phyloP scores from a whole-genome alignment of 768 basidiomycete species.

The Daedaleopsis sinensis region DNA sequence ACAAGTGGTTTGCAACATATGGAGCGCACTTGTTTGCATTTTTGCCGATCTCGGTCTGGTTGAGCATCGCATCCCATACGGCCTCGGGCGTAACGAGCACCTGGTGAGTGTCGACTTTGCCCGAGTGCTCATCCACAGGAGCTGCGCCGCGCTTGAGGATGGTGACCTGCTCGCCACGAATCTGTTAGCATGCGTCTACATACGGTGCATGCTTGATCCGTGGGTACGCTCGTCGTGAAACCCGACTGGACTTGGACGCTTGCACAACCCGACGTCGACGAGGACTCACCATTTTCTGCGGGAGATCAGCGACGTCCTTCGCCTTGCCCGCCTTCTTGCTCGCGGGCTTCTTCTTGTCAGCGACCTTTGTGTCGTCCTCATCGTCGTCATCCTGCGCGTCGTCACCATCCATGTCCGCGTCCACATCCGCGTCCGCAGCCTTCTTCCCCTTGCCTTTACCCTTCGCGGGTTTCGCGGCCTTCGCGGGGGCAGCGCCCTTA shows the following conservation, averaged over 20 bases:
- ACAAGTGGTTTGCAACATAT: background rate
- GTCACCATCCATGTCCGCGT: constrained; percentile 21
- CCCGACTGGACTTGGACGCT: no score
- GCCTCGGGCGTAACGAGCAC: constrained; percentile 46
- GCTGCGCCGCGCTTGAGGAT: constrained; percentile 57
- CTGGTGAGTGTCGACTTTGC: constrained; percentile 52
- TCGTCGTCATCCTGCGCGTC: constrained; percentile 29
- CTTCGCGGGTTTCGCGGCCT: constrained; percentile 21
- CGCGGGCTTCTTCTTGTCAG: constrained; percentile 3
- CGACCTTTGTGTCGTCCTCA: constrained; percentile 28
- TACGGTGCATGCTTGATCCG: no score
- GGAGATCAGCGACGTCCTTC: constrained; percentile 22
- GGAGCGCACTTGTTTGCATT: constrained; percentile 51
- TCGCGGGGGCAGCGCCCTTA: constrained; percentile 20
- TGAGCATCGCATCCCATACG: constrained; percentile 65
- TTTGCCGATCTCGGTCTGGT: constrained; percentile 57
- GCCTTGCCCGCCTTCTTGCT: constrained; percentile 9
- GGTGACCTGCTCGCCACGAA: constrained; percentile 36
- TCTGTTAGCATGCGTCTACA: background rate
- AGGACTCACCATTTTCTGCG: constrained; percentile 49
- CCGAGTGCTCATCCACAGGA: constrained; percentile 54
- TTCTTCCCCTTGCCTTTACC: constrained; percentile 20
- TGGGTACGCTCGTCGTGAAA: no score
- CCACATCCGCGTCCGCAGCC: constrained; percentile 19
- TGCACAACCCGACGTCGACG: background rate